These are phyloP conservation scores for Moniliophthora roreri DNA, from an alignment of 1,284 basidiomycete genomes.

Conservation along the genomic window DNA sequence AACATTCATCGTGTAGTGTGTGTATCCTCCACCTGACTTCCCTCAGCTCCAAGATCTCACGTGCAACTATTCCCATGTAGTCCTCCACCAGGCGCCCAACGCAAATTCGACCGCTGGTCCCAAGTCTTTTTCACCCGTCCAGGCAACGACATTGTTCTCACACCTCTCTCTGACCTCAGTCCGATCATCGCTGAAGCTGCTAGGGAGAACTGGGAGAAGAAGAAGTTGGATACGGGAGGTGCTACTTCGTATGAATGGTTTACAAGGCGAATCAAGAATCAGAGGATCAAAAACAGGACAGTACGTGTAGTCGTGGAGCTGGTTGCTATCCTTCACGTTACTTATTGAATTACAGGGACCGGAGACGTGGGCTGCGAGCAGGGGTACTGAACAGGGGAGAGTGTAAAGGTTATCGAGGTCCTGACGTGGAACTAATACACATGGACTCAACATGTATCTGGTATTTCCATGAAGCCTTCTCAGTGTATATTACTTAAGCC, in stretches of 20 bases:
- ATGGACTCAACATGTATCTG: no score
- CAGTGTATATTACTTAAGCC: no score
- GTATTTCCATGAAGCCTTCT: no score
- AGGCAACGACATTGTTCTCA: slow-evolving; percentile 46
- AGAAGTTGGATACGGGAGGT: slow-evolving; percentile 30
- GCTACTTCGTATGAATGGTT: slow-evolving; percentile 43
- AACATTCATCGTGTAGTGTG: slow-evolving; percentile 46
- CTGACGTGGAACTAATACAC: no score
- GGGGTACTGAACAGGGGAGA: no score
- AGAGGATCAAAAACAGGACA: slow-evolving; percentile 40
- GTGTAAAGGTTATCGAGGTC: no score
- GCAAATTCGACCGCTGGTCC: slow-evolving; percentile 50
- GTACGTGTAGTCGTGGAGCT: slow-evolving; percentile 21
- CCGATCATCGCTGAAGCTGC: slow-evolving; percentile 40
- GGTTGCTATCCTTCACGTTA: neutral
- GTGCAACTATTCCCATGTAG: slow-evolving; percentile 22
- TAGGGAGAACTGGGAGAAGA: slow-evolving; percentile 31
- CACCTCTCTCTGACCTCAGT: slow-evolving; percentile 52
- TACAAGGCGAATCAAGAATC: slow-evolving; percentile 39
- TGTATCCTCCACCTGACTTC: slow-evolving; percentile 39
- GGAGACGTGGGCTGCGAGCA: no score
- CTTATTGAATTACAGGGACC: no score
- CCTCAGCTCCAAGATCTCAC: slow-evolving; percentile 37
- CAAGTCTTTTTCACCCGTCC: slow-evolving; percentile 65
- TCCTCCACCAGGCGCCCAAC: slow-evolving; percentile 40